A percentile compares a stretch with the other conserved stretches of the same genome.
These are phyloP conservation scores for Moelleriella libera DNA, from an alignment of 2,329 filamentous ascomycete genomes.

Conservation along the genomic window DNA sequence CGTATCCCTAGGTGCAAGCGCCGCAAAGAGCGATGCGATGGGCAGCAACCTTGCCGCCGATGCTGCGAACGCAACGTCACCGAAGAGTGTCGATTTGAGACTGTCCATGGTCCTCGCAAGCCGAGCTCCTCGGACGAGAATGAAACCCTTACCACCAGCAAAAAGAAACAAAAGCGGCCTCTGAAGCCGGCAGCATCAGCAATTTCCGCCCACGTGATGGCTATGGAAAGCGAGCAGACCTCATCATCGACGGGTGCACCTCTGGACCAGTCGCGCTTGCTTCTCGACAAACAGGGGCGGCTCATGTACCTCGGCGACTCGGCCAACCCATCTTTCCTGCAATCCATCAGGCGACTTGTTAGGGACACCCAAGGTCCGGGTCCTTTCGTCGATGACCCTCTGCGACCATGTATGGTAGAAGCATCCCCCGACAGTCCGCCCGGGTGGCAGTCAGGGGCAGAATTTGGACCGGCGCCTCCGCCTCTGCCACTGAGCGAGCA, in stretches of 20 bases:
- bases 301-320: slow-evolving; percentile 5
- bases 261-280: slow-evolving; percentile 4
- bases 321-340: slow-evolving; percentile 10
- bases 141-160: no score
- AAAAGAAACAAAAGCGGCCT: no score
- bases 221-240: slow-evolving; percentile 3
- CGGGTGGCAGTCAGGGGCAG: slow-evolving; percentile 5
- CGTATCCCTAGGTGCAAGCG: slow-evolving; percentile 2
- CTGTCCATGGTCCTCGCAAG: slow-evolving; percentile 1
- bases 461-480: no score
- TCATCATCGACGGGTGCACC: slow-evolving; percentile 9
- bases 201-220: neutral
- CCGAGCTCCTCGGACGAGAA: no score
- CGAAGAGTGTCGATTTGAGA: slow-evolving; percentile 3
- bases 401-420: slow-evolving; percentile 13
- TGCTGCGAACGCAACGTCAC: slow-evolving; percentile 4
- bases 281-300: slow-evolving; percentile 4
- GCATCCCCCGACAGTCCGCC: slow-evolving; percentile 8
- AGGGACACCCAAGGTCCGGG: slow-evolving; percentile 10
- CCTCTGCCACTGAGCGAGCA: neutral
- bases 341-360: slow-evolving; percentile 11
- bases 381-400: slow-evolving; percentile 13
- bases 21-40: slow-evolving; percentile 7
- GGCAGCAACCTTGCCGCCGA: slow-evolving; percentile 4
- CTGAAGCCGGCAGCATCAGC: neutral